phyloP scores from a whole-genome alignment of 2,329 filamentous ascomycete genomes.

The Aspergillus hortae region DNA sequence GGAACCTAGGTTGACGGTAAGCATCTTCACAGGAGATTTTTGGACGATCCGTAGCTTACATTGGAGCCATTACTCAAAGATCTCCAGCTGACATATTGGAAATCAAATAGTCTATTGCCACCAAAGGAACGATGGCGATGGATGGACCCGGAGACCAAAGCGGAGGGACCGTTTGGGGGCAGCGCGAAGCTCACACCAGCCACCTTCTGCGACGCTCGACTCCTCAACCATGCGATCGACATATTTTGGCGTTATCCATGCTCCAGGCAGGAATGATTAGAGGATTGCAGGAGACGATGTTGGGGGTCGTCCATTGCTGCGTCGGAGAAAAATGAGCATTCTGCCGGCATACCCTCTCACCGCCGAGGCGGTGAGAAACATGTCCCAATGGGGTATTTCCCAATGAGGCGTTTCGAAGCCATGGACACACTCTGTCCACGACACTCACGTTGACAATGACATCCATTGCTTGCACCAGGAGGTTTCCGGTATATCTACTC shows the following conservation, averaged over 20 bases:
- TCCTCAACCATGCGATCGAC: conserved; percentile 22
- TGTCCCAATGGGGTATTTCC: neutral
- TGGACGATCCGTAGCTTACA: conserved; percentile 3
- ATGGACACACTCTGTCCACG: no score
- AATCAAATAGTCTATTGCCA: neutral
- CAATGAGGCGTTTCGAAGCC: no score
- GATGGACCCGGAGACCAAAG: neutral
- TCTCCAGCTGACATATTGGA: neutral
- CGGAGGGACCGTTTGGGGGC: neutral
- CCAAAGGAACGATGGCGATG: neutral
- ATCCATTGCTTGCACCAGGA: no score
- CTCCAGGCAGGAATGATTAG: neutral
- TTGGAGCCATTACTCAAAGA: neutral
- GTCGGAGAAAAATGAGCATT: conserved; percentile 6
- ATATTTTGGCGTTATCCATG: conserved; percentile 15
- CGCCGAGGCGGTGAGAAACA: neutral
- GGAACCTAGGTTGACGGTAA: neutral
- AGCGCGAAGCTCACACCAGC: conserved; percentile 2
- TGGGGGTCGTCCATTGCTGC: neutral
- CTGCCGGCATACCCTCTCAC: conserved; percentile 4
- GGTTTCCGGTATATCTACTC: no score
- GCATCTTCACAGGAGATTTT: neutral
- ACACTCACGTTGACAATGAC: no score
- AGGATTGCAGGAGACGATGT: neutral
- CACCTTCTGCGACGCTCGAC: conserved; percentile 8